Percentiles rank a stretch among this genome's conserved stretches.
phyloP scores from a whole-genome alignment of 495 filamentous ascomycete genomes.

The Lasiosphaeria hispida region DNA sequence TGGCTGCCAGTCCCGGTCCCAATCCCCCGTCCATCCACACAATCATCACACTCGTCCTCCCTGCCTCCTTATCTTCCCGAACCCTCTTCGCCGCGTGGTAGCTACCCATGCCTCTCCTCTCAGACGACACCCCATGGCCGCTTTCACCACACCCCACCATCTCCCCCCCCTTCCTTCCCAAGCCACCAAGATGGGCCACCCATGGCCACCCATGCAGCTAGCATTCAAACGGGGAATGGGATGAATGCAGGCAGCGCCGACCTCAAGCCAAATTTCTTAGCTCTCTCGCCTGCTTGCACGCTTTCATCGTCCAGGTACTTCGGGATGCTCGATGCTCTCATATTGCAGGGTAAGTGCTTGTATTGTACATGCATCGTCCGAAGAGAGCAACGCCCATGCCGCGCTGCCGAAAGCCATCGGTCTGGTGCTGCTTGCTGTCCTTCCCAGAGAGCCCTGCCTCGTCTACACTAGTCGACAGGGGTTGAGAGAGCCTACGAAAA shows the following conservation, averaged over 20 bases:
- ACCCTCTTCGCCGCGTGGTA: constrained; percentile 40
- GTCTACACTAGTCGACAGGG: constrained; percentile 12
- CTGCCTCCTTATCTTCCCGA: constrained; percentile 37
- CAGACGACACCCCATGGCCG: background rate
- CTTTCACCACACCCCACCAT: constrained; percentile 18
- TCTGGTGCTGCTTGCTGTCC: background rate
- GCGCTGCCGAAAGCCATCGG: constrained; percentile 34
- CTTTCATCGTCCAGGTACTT: constrained; percentile 1
- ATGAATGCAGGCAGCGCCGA: constrained; percentile 16
- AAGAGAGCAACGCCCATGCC: constrained; percentile 30
- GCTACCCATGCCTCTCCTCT: constrained; percentile 20
- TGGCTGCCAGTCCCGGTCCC: constrained; percentile 31
- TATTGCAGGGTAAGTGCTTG: constrained; percentile 2
- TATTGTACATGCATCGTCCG: constrained; percentile 1
- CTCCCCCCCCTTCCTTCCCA: constrained; percentile 9
- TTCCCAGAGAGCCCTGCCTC: background rate
- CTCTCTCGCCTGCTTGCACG: constrained; percentile 14
- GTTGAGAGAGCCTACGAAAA: constrained; percentile 17
- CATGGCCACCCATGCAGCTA: constrained; percentile 24
- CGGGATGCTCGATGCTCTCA: constrained; percentile 12
- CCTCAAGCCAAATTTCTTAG: constrained; percentile 16
- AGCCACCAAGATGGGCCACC: constrained; percentile 23
- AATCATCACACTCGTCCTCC: constrained; percentile 19
- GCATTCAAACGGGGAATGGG: constrained; percentile 24
- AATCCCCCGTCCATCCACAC: constrained; percentile 24